Evolutionary conservation across 2,329 filamentous ascomycete genomes (phyloP), one percentile per base, ranked within the genome.

Genomic region (Onygena corvina): DNA sequence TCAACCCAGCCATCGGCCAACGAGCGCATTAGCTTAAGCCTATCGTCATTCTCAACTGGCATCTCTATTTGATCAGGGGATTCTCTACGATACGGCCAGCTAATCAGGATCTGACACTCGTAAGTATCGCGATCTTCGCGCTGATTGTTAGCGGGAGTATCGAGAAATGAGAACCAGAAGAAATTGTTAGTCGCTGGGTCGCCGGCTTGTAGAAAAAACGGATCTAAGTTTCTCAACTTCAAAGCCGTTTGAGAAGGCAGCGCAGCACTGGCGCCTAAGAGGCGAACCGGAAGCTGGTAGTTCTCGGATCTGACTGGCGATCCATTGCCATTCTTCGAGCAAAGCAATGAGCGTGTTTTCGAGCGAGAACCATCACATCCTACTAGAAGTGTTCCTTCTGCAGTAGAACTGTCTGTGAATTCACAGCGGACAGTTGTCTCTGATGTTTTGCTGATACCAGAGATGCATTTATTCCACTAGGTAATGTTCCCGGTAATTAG

Each of bases 151-250:
- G 0, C 4, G 16, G 48, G 48, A 7, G 18, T 40, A 52, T 23
- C 1, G 21, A 47, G 14, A 58, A 68, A 50, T 55, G 74, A 72
- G 50, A 77, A 71, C 56, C 73, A 80, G 14, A 76, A 58, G 56
- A 73, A 79, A 0, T 68, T 67, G 35, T 74, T 67, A 3, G 74
- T 72, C 21, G 66, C 60, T 0, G 76, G 75, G 31, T 77, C 69
- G 0, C 70, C 68, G 0, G 76, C 76, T 46, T 79, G 75, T 16
- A 79, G 67, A 46, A 79, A 75, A 35, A 71, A 75, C 0, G 76
- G 71, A 48, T 80, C 76, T 0, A 77, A 66, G 1, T 62, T 62
- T 4, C 65, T 63, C 2, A 76, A 63, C 0, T 68, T 66, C 1
- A 61, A 58, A 14, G 73, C 65, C 33, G 74, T 60, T 12, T 67